Conservation (phyloP, 169 alveolate genomes). For the Babesia divergens region DNA sequence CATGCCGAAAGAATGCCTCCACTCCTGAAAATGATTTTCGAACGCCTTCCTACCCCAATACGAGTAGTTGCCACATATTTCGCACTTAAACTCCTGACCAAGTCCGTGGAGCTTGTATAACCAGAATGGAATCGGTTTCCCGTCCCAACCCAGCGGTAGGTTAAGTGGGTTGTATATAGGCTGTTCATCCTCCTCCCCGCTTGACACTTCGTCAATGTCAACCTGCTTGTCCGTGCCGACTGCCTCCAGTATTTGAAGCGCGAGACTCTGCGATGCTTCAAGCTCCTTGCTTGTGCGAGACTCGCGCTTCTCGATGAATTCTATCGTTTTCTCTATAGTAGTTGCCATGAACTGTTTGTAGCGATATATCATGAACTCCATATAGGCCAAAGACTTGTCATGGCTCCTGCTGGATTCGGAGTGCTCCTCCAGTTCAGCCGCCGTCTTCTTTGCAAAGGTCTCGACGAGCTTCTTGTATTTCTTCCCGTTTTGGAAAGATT, state of each 20-base stretch:
- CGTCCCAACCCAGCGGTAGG: conserved; percentile 98
- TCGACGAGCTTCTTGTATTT: conserved; percentile 69
- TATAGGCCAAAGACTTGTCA: conserved; percentile 69
- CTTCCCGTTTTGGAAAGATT: conserved; percentile 68
- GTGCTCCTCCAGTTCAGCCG: conserved; percentile 81
- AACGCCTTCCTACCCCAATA: conserved; percentile 99
- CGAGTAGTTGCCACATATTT: conserved; percentile 98
- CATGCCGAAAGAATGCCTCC: conserved; percentile 99
- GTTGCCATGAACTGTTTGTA: conserved; percentile 14
- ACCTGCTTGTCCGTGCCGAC: conserved; percentile 42
- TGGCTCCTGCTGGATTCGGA: conserved; percentile 86
- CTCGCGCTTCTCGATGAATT: conserved; percentile 69
- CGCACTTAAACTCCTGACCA: conserved; percentile 97
- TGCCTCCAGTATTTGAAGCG: conserved; percentile 37
- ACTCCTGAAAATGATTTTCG: conserved; percentile 97
- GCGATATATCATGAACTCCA: conserved; percentile 68
- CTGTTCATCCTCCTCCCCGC: conserved; percentile 83
- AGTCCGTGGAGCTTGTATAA: conserved; percentile 97
- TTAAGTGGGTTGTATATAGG: conserved; percentile 95
- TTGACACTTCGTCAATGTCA: conserved; percentile 48
- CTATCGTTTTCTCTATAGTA: conserved; percentile 43
- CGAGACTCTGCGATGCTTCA: conserved; percentile 65
- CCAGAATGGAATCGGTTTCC: conserved; percentile 99
- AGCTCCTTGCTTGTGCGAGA: conserved; percentile 70
- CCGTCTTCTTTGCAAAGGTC: conserved; percentile 78